These are phyloP conservation scores for Diacronema lutheri DNA, from an alignment of 78 protist species.

Conservation along the genomic window DNA sequence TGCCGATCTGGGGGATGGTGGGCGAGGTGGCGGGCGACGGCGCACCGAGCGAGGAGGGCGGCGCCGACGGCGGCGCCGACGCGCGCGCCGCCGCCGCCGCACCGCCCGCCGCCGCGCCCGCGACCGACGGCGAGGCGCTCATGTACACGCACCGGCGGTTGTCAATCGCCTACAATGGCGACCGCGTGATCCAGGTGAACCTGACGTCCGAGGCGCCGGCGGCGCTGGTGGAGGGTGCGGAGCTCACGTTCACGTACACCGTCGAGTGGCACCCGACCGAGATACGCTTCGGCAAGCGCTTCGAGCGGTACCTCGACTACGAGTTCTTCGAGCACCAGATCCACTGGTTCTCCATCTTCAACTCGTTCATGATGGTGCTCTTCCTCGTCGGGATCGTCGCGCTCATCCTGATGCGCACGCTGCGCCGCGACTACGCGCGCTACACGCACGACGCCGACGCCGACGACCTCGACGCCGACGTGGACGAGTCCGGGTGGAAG, in stretches of 20 bases:
- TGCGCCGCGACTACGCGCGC: constrained; percentile 29
- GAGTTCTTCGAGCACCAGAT: constrained; percentile 85
- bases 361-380: constrained; percentile 87
- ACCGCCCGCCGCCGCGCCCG: neutral
- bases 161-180: constrained; percentile 60
- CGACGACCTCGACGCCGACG: constrained; percentile 25
- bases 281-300: constrained; percentile 50
- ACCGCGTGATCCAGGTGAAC: constrained; percentile 69
- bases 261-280: constrained; percentile 52
- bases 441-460: constrained; percentile 24
- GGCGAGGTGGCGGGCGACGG: too few species aligned
- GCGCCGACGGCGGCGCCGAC: neutral
- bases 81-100: neutral
- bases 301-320: constrained; percentile 77
- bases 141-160: constrained; percentile 75
- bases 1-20: constrained; percentile 89
- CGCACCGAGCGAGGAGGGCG: too few species aligned
- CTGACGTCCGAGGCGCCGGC: constrained; percentile 48
- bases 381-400: constrained; percentile 75
- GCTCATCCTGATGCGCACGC: constrained; percentile 68
- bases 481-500: constrained; percentile 81
- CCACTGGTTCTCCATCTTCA: constrained; percentile 87
- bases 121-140: neutral
- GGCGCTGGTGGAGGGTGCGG: constrained; percentile 9
- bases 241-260: constrained; percentile 43